Conservation (phyloP, 1,284 basidiomycete species). For the Leccinum fallax region DNA sequence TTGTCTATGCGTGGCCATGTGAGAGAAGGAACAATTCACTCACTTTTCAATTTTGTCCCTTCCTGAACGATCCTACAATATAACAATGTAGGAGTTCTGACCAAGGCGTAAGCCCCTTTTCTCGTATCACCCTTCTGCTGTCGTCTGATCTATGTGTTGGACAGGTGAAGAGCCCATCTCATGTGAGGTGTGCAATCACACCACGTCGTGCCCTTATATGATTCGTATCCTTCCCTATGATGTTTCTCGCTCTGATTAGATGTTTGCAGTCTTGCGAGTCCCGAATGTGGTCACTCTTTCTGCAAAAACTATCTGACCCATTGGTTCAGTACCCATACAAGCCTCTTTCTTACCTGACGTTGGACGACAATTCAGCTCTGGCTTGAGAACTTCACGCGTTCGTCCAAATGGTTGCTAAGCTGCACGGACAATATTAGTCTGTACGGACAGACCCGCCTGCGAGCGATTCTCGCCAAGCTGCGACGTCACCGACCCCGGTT, state of each 20-base stretch:
- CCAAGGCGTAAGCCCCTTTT: not conserved
- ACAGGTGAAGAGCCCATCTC: constrained; percentile 47
- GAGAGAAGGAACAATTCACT: too few species aligned
- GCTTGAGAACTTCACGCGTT: constrained; percentile 23
- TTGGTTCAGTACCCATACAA: constrained; percentile 63
- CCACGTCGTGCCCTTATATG: constrained; percentile 63
- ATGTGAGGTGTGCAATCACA: constrained; percentile 63
- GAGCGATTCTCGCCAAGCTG: too few species aligned
- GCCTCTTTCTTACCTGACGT: constrained; percentile 46
- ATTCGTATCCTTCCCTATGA: constrained; percentile 41
- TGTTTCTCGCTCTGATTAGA: constrained; percentile 1
- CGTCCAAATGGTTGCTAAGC: constrained; percentile 25
- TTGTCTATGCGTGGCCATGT: too few species aligned
- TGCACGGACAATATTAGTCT: constrained; percentile 9
- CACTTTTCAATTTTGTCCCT: too few species aligned
- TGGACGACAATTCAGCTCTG: constrained; percentile 35
- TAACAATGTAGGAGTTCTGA: not conserved
- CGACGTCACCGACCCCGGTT: too few species aligned
- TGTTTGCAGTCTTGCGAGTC: constrained; percentile 42
- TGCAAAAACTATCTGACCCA: constrained; percentile 44
- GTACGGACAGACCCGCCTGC: too few species aligned
- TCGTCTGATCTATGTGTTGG: constrained; percentile 1
- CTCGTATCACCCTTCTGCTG: not conserved
- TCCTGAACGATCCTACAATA: too few species aligned
- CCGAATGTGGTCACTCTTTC: constrained; percentile 70